Conservation (phyloP, 768 basidiomycete species). For the Mycena kentingensis region DNA sequence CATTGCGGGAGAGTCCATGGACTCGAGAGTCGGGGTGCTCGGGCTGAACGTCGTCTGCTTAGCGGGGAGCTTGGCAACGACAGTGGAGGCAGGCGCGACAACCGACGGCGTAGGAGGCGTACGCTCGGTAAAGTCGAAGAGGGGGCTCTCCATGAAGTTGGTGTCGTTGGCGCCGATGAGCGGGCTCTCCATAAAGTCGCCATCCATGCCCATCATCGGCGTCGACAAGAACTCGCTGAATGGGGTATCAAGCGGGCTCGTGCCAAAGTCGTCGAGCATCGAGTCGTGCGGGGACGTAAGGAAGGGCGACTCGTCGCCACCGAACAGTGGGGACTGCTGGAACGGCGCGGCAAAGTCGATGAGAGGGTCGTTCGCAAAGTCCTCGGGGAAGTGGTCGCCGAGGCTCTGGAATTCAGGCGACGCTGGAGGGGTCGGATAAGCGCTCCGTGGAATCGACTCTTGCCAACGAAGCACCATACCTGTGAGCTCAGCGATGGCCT, state of each 20-base stretch:
- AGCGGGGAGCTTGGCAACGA: constrained; percentile 3
- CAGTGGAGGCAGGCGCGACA: too few relatives aligned
- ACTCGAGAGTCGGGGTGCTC: constrained; percentile 12
- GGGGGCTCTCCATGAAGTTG: too few relatives aligned
- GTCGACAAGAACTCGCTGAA: constrained; percentile 15
- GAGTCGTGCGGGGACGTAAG: constrained; percentile 14
- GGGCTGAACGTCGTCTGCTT: constrained; percentile 16
- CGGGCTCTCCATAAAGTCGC: constrained; percentile 6
- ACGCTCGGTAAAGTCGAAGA: too few relatives aligned
- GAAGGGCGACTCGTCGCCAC: constrained; percentile 5
- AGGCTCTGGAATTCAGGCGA: constrained; percentile 23
- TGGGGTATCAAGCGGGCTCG: constrained; percentile 18
- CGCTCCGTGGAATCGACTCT: background rate
- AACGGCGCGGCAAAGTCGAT: background rate
- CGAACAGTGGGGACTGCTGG: constrained; percentile 1
- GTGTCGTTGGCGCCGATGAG: constrained; percentile 4
- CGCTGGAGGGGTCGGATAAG: constrained; percentile 8
- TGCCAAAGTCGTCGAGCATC: constrained; percentile 16
- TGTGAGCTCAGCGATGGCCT: constrained; percentile 3
- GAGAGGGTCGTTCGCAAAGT: background rate
- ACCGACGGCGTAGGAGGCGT: too few relatives aligned
- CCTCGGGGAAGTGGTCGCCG: constrained; percentile 16
- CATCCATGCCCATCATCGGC: background rate
- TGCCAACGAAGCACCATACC: constrained; percentile 12
- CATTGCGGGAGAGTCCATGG: constrained; percentile 4